phyloP scores from a whole-genome alignment of 176 grass and related monocot species.

The Avena eriantha region DNA sequence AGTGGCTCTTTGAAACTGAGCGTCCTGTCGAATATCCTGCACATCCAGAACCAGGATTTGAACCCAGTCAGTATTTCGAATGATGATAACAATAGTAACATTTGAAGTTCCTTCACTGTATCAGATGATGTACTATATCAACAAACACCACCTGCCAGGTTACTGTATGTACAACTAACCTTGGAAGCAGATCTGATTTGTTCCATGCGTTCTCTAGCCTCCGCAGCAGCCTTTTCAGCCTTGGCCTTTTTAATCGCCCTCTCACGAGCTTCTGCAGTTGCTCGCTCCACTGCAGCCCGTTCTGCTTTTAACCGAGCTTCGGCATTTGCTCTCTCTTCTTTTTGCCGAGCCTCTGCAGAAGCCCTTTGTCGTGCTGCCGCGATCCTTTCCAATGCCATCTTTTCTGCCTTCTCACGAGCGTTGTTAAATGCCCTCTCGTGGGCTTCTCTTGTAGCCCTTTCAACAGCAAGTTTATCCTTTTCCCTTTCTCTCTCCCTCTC shows the following conservation, averaged over 20 bases:
- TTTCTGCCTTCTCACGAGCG: conserved; percentile 76
- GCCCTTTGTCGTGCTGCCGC: conserved; percentile 74
- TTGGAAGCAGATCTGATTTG: conserved; percentile 67
- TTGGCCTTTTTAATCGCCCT: conserved; percentile 86
- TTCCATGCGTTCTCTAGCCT: conserved; percentile 70
- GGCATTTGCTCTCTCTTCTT: conserved; percentile 65
- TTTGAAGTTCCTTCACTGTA: conserved; percentile 25
- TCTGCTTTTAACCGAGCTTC: conserved; percentile 81
- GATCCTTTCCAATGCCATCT: conserved; percentile 73
- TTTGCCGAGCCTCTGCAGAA: conserved; percentile 65
- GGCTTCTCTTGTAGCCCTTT: conserved; percentile 83
- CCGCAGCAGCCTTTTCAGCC: conserved; percentile 73
- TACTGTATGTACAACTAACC: conserved; percentile 47
- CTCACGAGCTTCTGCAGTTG: conserved; percentile 85
- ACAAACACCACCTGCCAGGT: conserved; percentile 51
- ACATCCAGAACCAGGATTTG: conserved; percentile 26
- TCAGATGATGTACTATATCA: conserved; percentile 6
- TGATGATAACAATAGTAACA: background rate
- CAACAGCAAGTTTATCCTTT: conserved; percentile 86
- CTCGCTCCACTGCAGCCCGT: conserved; percentile 84
- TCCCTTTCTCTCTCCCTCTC: conserved; percentile 85
- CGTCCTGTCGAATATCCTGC: conserved; percentile 62
- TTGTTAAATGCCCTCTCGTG: conserved; percentile 72
- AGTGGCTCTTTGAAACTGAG: conserved; percentile 68
- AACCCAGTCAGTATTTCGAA: conserved; percentile 4